Evolutionary conservation across 1,139 yeast species (phyloP), one percentile per base, ranked within the genome.

Genomic region (Wickerhamomyces sp.): DNA sequence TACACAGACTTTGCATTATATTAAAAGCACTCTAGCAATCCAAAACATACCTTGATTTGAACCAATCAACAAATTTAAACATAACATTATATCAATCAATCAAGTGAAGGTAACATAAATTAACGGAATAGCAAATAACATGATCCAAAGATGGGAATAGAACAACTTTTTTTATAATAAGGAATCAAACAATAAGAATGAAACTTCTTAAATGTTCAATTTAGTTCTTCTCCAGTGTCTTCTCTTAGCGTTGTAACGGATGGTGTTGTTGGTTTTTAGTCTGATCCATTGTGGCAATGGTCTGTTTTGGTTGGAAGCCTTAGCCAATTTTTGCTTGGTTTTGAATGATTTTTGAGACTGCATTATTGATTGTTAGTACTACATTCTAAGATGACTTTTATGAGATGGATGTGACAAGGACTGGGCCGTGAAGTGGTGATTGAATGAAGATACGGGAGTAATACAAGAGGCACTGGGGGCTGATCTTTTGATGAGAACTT

Each of bases 181-280:
- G 22, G 36, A 30, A 25, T 40, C 35, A 36, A 41, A 37, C 35
- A 19, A 30, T 31, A 19, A 36, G 21, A 22, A 24, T 23, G 16
- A 23, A 30, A 18, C 22, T 30, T 37, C 75, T 86, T 87, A 91
- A 81, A 91, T 72, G 83, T 82, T 79, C 76, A 93, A 82, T 95
- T 91, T 93, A 64, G 97, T 91, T 84, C 98, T 87, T 85, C 96
- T 91, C 99, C 99, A 93, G 94, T 93, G 95, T 82, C 98, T 85
- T 86, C 97, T 88, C 89, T 91, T 91, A 68, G 96, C 94, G 77
- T 91, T 91, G 89, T 89, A 91, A 80, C 91, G 86, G 80, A 91
- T 84, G 63, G 81, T 88, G 94, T 88, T 89, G 73, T 75, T 82
- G 70, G 98, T 88, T 84, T 89, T 91, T 75, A 91, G 82, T 77